Percentiles rank a stretch among this genome's conserved stretches.
Conservation (phyloP, 164 flowering plant species). For the Protea cynaroides region DNA sequence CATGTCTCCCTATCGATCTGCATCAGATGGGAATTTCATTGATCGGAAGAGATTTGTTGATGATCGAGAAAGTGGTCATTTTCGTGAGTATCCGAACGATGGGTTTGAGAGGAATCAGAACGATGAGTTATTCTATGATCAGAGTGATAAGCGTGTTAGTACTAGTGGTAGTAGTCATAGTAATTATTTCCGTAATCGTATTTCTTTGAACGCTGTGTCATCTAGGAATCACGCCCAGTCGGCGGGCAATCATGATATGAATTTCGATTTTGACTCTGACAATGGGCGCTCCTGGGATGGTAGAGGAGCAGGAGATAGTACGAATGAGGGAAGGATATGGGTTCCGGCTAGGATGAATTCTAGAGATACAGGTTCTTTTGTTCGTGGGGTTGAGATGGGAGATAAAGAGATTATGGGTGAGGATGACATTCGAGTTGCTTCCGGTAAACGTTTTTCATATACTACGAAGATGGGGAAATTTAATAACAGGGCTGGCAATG, state of each 20-base stretch:
- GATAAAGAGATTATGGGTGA: constrained; percentile 8
- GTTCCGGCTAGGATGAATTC: background rate
- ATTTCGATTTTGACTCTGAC: background rate
- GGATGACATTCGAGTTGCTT: constrained; percentile 10
- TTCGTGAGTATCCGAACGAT: constrained; percentile 9
- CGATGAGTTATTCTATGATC: constrained; percentile 5
- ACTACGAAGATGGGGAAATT: constrained; percentile 1
- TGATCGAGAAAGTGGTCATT: constrained; percentile 9
- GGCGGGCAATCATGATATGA: background rate
- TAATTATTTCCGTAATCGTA: background rate
- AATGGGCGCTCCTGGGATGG: constrained; percentile 6
- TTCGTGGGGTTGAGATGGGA: constrained; percentile 9
- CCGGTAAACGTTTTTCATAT: constrained; percentile 10
- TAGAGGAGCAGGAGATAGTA: constrained; percentile 2
- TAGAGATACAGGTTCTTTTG: constrained; percentile 3
- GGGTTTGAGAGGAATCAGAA: constrained; percentile 4
- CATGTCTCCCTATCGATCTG: constrained; percentile 8
- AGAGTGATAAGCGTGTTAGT: background rate
- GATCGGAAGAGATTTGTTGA: constrained; percentile 13
- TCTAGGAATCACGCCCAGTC: background rate
- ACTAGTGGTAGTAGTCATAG: background rate
- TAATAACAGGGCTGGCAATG: constrained; percentile 18
- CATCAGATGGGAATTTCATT: constrained; percentile 10
- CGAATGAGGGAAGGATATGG: constrained; percentile 14
- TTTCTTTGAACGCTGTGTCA: background rate